A percentile compares a stretch with the other conserved stretches of the same genome.
These are phyloP conservation scores for Rhizophagus sp. DNA, from an alignment of 192 early-diverging fungal genomes.

Conservation along the genomic window DNA sequence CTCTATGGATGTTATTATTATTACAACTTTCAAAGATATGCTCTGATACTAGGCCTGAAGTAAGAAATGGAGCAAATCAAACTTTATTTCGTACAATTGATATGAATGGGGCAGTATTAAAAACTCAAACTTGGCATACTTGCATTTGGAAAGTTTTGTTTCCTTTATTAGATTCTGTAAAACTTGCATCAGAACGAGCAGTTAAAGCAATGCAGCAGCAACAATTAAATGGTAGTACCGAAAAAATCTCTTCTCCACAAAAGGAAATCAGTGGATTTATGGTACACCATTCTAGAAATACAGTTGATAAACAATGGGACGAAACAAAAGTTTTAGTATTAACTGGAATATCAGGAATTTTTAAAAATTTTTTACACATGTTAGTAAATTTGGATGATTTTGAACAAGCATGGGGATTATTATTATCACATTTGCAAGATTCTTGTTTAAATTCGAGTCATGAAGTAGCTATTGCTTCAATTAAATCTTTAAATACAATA, in stretches of 20 bases:
- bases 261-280: slow-evolving; percentile 43
- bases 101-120: slow-evolving; percentile 80
- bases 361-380: slow-evolving; percentile 65
- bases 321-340: slow-evolving; percentile 82
- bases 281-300: slow-evolving; percentile 62
- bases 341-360: slow-evolving; percentile 66
- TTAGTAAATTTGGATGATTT: slow-evolving; percentile 65
- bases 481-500: slow-evolving; percentile 69
- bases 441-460: slow-evolving; percentile 65
- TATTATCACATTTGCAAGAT: slow-evolving; percentile 74
- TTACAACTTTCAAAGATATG: slow-evolving; percentile 80
- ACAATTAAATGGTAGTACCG: slow-evolving; percentile 28
- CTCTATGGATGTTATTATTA: slow-evolving; percentile 90
- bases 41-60: slow-evolving; percentile 84
- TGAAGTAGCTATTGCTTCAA: slow-evolving; percentile 75
- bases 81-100: slow-evolving; percentile 92
- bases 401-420: slow-evolving; percentile 64
- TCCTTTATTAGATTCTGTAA: slow-evolving; percentile 75
- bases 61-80: slow-evolving; percentile 92
- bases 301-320: slow-evolving; percentile 83
- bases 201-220: slow-evolving; percentile 43
- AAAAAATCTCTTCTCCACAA: slow-evolving; percentile 43
- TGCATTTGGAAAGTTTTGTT: slow-evolving; percentile 86
- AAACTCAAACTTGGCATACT: slow-evolving; percentile 74
- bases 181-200: slow-evolving; percentile 51